These are phyloP conservation scores for Pachyrhizus erosus DNA, from an alignment of 306 rosid species.

Conservation along the genomic window DNA sequence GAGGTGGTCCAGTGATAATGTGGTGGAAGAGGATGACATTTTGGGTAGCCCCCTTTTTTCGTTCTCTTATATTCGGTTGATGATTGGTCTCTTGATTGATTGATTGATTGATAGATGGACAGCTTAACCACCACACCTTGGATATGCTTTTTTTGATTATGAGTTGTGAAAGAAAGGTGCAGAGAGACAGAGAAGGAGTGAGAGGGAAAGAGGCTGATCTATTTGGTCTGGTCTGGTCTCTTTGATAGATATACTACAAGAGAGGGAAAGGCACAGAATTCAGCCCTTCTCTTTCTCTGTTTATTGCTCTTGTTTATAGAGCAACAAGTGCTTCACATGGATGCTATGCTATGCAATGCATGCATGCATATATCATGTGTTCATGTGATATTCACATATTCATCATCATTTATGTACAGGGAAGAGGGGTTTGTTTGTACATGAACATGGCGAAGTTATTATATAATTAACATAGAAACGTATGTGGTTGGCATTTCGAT, in stretches of 20 bases:
- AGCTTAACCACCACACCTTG: conserved; percentile 93
- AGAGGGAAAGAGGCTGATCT: conserved; percentile 47
- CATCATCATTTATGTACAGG: not conserved
- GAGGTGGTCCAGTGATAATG: conserved; percentile 86
- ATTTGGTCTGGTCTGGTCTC: conserved; percentile 61
- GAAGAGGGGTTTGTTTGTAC: conserved; percentile 31
- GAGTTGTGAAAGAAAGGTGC: conserved; percentile 73
- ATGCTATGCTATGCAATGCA: not conserved
- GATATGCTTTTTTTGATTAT: conserved; percentile 88
- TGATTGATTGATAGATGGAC: conserved; percentile 90
- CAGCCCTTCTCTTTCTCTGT: conserved; percentile 33
- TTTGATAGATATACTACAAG: conserved; percentile 50
- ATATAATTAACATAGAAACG: conserved; percentile 30
- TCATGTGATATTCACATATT: not conserved
- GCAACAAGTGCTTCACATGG: not conserved
- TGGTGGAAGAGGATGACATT: conserved; percentile 83
- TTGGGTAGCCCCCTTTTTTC: conserved; percentile 46
- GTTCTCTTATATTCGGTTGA: conserved; percentile 56
- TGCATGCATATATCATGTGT: not conserved
- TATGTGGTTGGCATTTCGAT: conserved; percentile 72
- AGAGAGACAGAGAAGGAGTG: conserved; percentile 46
- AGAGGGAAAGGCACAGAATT: conserved; percentile 41
- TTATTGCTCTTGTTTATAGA: conserved; percentile 49
- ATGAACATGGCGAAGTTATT: conserved; percentile 37
- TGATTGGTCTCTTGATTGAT: conserved; percentile 91